Base-by-base conservation (phyloP, 148 eudicot genomes). In the Chenopodium quinoa region DNA sequence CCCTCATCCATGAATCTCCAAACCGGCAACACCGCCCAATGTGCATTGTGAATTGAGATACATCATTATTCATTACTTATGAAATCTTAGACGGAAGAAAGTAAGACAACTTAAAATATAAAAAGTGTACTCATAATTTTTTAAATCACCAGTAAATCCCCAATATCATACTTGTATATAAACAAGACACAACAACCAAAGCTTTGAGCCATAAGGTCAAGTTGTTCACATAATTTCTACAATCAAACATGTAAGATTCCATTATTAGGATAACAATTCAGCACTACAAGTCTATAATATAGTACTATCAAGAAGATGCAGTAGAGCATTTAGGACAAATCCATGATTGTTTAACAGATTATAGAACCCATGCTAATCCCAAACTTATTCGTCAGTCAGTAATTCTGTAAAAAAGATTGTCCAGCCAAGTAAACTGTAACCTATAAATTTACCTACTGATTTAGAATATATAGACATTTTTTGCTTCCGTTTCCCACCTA, bases 1-100 rank as follows among this genome's bases (percentile, higher is more conserved):
- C 93, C 89, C 27, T 92, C 97, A 2, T 90, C 92, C 99, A 95
- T 95, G 46, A 31, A 44, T 71, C 72, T 58, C 62, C 72, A 70
- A 37, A 76, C 73, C 83, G 75, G 85, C 69, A 40, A 10, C 75
- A 52, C 12, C n/a, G 67, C 44, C 46, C 17, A 34, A 79, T 16
- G 7, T 37, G 77, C 58, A 40, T 70, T 10, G 7, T 52, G 77
- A 46, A 40, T 70, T 54, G 13, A 76, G 73, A 40, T 80, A 50
- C 37, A 56, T 60, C 60, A 60, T 60, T 46, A 5, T 37, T 37
- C 40, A 37, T 37, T 37, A 80, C 29, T 22, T 11, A 32, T 19
- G 29, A 68, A 7, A 9, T 2, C 10, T 3, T 0, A 44, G 2
- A 25, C 4, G 4, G 7, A 4, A 7, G 22, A 44, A 46, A 64